A percentile compares a stretch with the other conserved stretches of the same genome.
These are phyloP conservation scores for Colletotrichum sp. DNA, from an alignment of 2,329 filamentous ascomycete species.

Conservation along the genomic window DNA sequence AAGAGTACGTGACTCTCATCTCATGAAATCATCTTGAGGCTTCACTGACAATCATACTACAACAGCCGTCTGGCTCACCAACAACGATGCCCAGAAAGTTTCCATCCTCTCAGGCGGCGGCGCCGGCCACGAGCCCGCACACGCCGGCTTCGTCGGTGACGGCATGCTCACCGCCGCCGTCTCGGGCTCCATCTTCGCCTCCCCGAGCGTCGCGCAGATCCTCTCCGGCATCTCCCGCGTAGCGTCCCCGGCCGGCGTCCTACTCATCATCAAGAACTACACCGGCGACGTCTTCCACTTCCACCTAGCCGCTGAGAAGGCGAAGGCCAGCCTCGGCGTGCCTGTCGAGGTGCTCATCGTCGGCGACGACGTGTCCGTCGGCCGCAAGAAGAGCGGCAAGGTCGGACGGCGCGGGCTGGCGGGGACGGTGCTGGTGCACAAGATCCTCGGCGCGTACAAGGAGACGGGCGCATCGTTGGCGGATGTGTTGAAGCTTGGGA, in stretches of 20 bases:
- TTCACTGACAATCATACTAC: too few relatives aligned
- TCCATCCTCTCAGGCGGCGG: slow-evolving; percentile 58
- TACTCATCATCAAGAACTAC: slow-evolving; percentile 73
- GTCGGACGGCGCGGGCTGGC: slow-evolving; percentile 71
- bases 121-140: slow-evolving; percentile 68
- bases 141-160: slow-evolving; percentile 67
- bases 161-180: slow-evolving; percentile 67
- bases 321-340: slow-evolving; percentile 23
- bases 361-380: slow-evolving; percentile 70
- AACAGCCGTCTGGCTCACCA: slow-evolving; percentile 13
- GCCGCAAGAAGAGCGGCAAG: slow-evolving; percentile 64
- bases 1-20: slow-evolving; percentile 28
- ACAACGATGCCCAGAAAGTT: slow-evolving; percentile 37
- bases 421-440: slow-evolving; percentile 68
- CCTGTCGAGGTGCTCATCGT: slow-evolving; percentile 37
- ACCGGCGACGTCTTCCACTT: slow-evolving; percentile 67
- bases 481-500: slow-evolving; percentile 48
- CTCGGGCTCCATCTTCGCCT: slow-evolving; percentile 71
- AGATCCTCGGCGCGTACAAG: slow-evolving; percentile 66
- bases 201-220: slow-evolving; percentile 67
- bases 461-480: slow-evolving; percentile 28
- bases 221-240: slow-evolving; percentile 62
- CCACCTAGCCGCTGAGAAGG: slow-evolving; percentile 31
- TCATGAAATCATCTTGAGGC: too few relatives aligned
- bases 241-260: slow-evolving; percentile 59